Conservation (phyloP, 768 basidiomycete genomes). For the Agaricus sinodeliciosus region DNA sequence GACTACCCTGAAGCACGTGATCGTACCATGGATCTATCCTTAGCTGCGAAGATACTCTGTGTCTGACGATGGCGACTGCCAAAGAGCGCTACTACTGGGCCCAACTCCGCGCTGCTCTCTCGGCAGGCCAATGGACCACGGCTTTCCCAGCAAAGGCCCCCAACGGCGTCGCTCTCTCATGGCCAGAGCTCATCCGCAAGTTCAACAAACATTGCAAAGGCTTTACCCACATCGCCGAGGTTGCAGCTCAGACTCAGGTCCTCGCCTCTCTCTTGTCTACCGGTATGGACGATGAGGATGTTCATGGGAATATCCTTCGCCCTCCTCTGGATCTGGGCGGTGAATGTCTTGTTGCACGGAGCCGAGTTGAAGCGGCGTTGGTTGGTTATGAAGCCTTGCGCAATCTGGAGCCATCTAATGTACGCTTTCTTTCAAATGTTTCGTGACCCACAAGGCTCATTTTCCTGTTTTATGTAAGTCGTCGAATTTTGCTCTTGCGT, state of each 20-base stretch:
- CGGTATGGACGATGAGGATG: constrained; percentile 54
- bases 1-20: too few relatives aligned
- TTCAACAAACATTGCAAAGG: constrained; percentile 79
- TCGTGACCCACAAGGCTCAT: not conserved
- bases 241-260: constrained; percentile 62
- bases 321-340: constrained; percentile 39
- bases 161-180: constrained; percentile 48
- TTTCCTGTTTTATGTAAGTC: constrained; percentile 37
- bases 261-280: constrained; percentile 51
- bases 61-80: constrained; percentile 20
- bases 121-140: constrained; percentile 69
- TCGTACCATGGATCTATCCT: too few relatives aligned
- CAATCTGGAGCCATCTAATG: constrained; percentile 46
- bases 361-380: constrained; percentile 50
- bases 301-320: constrained; percentile 14
- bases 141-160: constrained; percentile 52
- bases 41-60: too few relatives aligned
- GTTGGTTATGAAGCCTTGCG: constrained; percentile 49
- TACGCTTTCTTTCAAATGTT: constrained; percentile 28
- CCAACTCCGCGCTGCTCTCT: constrained; percentile 64
- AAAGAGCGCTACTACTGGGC: constrained; percentile 79
- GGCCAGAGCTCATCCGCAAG: constrained; percentile 79
- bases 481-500: constrained; percentile 62
- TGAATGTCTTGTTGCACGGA: constrained; percentile 53
- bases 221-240: constrained; percentile 51